phyloP scores from a whole-genome alignment of 1,139 yeast species.

The Blastobotrys elegans region DNA sequence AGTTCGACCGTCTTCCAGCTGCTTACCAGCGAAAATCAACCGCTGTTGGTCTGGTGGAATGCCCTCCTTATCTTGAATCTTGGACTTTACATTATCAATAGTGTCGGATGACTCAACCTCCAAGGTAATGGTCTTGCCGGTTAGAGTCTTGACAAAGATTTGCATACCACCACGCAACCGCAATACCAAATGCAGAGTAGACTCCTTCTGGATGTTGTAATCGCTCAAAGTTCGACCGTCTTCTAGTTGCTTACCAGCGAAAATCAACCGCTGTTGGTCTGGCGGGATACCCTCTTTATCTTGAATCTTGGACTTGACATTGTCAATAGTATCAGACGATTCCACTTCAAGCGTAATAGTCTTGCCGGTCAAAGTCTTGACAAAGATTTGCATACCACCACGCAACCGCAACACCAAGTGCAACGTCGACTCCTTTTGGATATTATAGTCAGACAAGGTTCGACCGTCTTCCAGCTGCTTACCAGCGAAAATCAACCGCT shows the following conservation, averaged over 20 bases:
- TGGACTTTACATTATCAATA: slow-evolving; percentile 88
- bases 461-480: slow-evolving; percentile 93
- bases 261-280: slow-evolving; percentile 88
- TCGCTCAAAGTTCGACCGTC: slow-evolving; percentile 90
- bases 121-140: slow-evolving; percentile 78
- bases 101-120: slow-evolving; percentile 95
- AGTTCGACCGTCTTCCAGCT: slow-evolving; percentile 90
- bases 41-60: slow-evolving; percentile 95
- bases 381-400: slow-evolving; percentile 74
- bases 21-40: slow-evolving; percentile 89
- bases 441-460: slow-evolving; percentile 90
- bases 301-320: slow-evolving; percentile 88
- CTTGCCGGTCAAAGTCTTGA: slow-evolving; percentile 72
- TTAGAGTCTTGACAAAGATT: slow-evolving; percentile 66
- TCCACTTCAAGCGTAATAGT: slow-evolving; percentile 90
- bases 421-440: slow-evolving; percentile 87
- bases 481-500: slow-evolving; percentile 88
- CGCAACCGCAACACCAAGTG: slow-evolving; percentile 85
- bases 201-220: slow-evolving; percentile 93
- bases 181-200: slow-evolving; percentile 79
- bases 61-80: slow-evolving; percentile 93
- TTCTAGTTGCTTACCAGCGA: slow-evolving; percentile 92
- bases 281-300: slow-evolving; percentile 96
- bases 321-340: slow-evolving; percentile 91
- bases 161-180: slow-evolving; percentile 87